Base-by-base conservation (phyloP, 176 grass and related monocot species). In the Poa annua region DNA sequence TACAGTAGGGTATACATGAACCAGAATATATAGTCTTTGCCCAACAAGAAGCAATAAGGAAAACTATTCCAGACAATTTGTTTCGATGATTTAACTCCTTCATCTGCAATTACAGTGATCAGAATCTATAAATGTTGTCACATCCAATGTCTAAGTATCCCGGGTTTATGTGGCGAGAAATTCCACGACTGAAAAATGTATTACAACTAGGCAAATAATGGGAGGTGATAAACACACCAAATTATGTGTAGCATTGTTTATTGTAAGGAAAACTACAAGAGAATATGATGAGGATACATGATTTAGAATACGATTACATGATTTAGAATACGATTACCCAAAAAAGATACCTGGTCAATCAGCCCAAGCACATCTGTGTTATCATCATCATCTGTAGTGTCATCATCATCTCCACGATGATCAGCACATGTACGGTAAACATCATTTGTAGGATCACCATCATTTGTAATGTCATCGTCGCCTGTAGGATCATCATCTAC, bases 311-410 rank as follows among this genome's bases (percentile, higher is more conserved):
- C 49, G 19, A 17, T 49, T n/a, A n/a, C n/a, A n/a, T n/a, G n/a
- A n/a, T n/a, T n/a, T n/a, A n/a, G n/a, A n/a, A n/a, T n/a, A n/a
- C n/a, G n/a, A 44, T 2, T 13, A 44, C 35, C 2, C 8, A 9
- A 60, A 71, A 63, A 76, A 45, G 13, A 80, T 78, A 92, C 93
- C 85, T 88, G 68, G 45, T 85, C 75, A 78, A 90, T 89, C 29
- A 83, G 26, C 79, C 12, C 12, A 52, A 83, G 22, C 15, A 33
- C 8, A 3, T 84, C 60, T 15, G 42, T 45, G 11, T 0, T 8
- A 11, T 11, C 42, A 45, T 9, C 42, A 45, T 2, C 42, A 11
- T 45, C 42, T 45, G 42, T 45, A 45, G 42, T 8, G 6, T 41
- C 39, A 41, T 41, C 39, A 41, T 3, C 36, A n/a, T n/a, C n/a